Conservation (phyloP, 441 rosid genomes). For the Syzygium malaccense region DNA sequence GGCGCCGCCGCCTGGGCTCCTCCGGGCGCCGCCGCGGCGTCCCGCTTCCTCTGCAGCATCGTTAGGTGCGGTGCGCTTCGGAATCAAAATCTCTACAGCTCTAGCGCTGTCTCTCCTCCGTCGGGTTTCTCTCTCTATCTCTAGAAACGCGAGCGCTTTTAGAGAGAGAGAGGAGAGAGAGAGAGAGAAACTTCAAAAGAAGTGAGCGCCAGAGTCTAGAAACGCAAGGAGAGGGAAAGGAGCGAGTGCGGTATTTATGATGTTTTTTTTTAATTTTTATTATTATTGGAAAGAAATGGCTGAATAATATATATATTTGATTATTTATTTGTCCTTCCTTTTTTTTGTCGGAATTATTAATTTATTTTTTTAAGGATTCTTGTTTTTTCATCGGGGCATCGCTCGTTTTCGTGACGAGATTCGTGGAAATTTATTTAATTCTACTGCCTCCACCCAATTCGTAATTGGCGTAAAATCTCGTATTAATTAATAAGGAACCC, state of each 20-base stretch:
- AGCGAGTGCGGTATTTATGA: conserved; percentile 3
- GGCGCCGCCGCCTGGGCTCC: neutral
- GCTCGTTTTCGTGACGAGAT: neutral
- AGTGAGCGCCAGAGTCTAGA: conserved; percentile 65
- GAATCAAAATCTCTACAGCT: neutral
- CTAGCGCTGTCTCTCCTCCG: neutral
- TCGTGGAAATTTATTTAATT: neutral
- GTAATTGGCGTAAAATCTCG: neutral
- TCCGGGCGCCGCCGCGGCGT: neutral
- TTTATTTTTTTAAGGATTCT: neutral
- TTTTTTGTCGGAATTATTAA: too few relatives aligned
- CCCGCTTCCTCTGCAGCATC: neutral
- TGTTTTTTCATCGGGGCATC: neutral
- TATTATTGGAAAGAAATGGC: neutral
- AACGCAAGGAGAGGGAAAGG: conserved; percentile 7
- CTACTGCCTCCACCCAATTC: neutral
- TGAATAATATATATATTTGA: neutral
- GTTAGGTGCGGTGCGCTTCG: neutral
- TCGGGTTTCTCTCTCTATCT: conserved; percentile 3
- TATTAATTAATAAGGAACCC: neutral
- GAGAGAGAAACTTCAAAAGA: conserved; percentile 40
- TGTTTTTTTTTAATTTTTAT: conserved; percentile 14
- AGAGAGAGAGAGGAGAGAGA: conserved; percentile 19
- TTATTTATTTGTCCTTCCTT: neutral
- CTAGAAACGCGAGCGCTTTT: neutral